Evolutionary conservation across 352 stramenopile species (phyloP).

Genomic region (Phytophthora multivora): DNA sequence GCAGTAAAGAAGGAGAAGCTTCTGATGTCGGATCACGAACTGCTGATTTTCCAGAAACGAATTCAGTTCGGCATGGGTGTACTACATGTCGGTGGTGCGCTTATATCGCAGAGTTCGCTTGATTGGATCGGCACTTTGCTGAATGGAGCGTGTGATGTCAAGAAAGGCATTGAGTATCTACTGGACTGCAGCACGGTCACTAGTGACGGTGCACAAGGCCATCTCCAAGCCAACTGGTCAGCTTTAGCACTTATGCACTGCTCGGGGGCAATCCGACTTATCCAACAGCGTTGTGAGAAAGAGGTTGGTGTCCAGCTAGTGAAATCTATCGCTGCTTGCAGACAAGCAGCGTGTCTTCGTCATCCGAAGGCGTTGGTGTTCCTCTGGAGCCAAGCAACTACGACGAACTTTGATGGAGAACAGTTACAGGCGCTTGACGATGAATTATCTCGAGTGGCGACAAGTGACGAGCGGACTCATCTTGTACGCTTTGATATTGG

Average conservation of each 20-base stretch:
- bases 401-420: conserved; percentile 11
- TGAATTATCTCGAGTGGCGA: conserved; percentile 9
- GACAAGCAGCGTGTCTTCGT: conserved; percentile 17
- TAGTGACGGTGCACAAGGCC: background rate
- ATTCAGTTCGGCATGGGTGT: conserved; percentile 41
- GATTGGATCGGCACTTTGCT: conserved; percentile 36
- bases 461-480: conserved; percentile 33
- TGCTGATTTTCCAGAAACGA: conserved; percentile 19
- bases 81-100: conserved; percentile 35
- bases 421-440: conserved; percentile 11
- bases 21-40: conserved; percentile 13
- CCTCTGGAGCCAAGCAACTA: conserved; percentile 34
- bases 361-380: conserved; percentile 42
- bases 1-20: conserved; percentile 15
- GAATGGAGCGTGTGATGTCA: conserved; percentile 26
- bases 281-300: conserved; percentile 22
- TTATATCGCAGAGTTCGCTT: conserved; percentile 24
- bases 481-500: conserved; percentile 46
- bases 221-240: conserved; percentile 36
- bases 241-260: conserved; percentile 40
- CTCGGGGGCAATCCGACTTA: conserved; percentile 24
- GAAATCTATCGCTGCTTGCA: conserved; percentile 4
- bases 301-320: background rate
- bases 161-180: conserved; percentile 33
- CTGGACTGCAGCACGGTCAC: conserved; percentile 15